Conservation (phyloP, 2,329 filamentous ascomycete species). For the Neopestalotiopsis clavispora region DNA sequence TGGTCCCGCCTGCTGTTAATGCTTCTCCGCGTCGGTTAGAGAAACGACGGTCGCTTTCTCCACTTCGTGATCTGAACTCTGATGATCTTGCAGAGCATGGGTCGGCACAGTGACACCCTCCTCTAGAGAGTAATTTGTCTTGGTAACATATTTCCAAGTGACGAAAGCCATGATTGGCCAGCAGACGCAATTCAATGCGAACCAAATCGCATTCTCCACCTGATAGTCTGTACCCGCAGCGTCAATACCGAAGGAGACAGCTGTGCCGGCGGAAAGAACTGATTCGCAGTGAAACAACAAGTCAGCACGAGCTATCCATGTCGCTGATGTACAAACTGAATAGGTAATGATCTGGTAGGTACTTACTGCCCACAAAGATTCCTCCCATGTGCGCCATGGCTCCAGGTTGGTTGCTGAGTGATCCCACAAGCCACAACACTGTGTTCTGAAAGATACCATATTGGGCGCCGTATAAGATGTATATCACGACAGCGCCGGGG, state of each 20-base stretch:
- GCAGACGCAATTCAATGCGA: neutral
- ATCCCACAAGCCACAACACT: neutral
- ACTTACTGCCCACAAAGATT: neutral
- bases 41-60: neutral
- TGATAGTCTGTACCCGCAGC: neutral
- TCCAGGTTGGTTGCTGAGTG: neutral
- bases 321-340: neutral
- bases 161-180: slow-evolving; percentile 4
- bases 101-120: neutral
- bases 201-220: neutral
- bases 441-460: neutral
- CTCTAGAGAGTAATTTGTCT: neutral
- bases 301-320: neutral
- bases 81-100: neutral
- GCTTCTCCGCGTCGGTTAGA: neutral
- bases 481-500: neutral
- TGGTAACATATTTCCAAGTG: neutral
- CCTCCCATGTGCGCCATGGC: neutral
- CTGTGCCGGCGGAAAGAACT: neutral
- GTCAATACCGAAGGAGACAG: neutral
- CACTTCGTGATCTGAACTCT: neutral
- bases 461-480: neutral
- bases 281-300: neutral
- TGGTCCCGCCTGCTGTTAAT: neutral
- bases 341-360: neutral